Percentiles rank a stretch among this genome's conserved stretches.
Evolutionary conservation across 2,329 filamentous ascomycete genomes (phyloP).

Genomic region (Hypoxylon sp.): DNA sequence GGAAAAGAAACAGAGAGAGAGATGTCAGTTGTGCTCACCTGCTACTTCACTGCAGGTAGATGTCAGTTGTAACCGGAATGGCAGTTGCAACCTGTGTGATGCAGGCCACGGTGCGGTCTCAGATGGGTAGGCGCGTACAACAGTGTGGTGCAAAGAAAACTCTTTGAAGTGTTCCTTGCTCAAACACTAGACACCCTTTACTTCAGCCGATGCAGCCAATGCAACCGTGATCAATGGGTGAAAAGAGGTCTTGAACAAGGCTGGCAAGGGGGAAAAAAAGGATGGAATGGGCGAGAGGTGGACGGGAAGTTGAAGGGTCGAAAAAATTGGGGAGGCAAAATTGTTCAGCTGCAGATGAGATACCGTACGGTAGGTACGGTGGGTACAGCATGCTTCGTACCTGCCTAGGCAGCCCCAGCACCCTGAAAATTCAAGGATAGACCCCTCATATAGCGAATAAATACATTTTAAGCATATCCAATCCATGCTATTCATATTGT

Average conservation of each 20-base stretch:
- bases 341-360: conserved; percentile 45
- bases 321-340: conserved; percentile 50
- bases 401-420: conserved; percentile 21
- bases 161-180: conserved; percentile 2
- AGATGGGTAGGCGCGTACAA: conserved; percentile 17
- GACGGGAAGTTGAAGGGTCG: conserved; percentile 32
- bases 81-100: conserved; percentile 23
- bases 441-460: conserved; percentile 13
- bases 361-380: conserved; percentile 30
- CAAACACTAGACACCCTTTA: conserved; percentile 20
- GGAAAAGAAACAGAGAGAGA: conserved; percentile 18
- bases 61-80: conserved; percentile 29
- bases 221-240: conserved; percentile 8
- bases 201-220: conserved; percentile 15
- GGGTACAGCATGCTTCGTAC: conserved; percentile 30
- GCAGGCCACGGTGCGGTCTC: conserved; percentile 19
- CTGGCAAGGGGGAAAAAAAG: conserved; percentile 30
- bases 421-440: conserved; percentile 11
- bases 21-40: conserved; percentile 33
- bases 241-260: conserved; percentile 30
- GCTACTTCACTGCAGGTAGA: conserved; percentile 25
- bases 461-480: neutral
- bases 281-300: conserved; percentile 38
- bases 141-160: conserved; percentile 22
- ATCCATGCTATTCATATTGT: no score